A percentile compares a stretch with the other conserved stretches of the same genome.
phyloP scores from a whole-genome alignment of 176 grass and related monocot genomes.

The Zizania latifolia region DNA sequence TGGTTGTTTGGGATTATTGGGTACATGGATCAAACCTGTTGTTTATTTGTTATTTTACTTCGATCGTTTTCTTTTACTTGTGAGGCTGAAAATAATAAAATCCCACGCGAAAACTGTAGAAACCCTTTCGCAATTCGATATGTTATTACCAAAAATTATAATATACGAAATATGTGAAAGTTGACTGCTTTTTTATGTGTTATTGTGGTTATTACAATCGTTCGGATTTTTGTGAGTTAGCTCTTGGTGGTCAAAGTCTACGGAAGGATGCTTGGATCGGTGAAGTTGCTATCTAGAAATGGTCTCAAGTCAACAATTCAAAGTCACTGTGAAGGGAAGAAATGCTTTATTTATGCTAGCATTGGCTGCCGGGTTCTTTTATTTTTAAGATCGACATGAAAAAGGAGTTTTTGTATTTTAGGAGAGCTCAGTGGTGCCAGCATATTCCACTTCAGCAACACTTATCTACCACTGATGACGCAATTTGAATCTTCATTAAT shows the following conservation, averaged over 20 bases:
- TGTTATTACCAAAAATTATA: not conserved
- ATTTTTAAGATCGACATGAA: conserved; percentile 15
- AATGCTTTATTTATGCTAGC: conserved; percentile 6
- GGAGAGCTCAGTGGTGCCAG: not conserved
- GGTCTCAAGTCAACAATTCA: conserved; percentile 46
- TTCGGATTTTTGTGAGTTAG: conserved; percentile 17
- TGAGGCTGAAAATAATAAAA: not conserved
- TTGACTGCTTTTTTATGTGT: conserved; percentile 7
- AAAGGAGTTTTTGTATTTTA: conserved; percentile 4
- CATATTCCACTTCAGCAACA: conserved; percentile 1
- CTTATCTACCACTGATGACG: not conserved
- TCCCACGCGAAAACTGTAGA: not conserved
- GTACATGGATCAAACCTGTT: not conserved
- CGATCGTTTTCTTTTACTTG: not conserved
- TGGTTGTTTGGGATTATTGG: not conserved
- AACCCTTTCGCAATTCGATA: not conserved
- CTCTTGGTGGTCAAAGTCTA: conserved; percentile 42
- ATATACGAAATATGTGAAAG: not conserved
- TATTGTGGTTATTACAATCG: not conserved
- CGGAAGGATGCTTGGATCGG: conserved; percentile 13
- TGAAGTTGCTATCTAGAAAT: conserved; percentile 26
- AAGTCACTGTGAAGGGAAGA: conserved; percentile 29
- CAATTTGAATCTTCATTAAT: not conserved
- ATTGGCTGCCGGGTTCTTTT: not conserved
- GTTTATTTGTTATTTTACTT: not conserved